Conservation (phyloP, 306 rosid species). For the Cyamopsis tetragonoloba region DNA sequence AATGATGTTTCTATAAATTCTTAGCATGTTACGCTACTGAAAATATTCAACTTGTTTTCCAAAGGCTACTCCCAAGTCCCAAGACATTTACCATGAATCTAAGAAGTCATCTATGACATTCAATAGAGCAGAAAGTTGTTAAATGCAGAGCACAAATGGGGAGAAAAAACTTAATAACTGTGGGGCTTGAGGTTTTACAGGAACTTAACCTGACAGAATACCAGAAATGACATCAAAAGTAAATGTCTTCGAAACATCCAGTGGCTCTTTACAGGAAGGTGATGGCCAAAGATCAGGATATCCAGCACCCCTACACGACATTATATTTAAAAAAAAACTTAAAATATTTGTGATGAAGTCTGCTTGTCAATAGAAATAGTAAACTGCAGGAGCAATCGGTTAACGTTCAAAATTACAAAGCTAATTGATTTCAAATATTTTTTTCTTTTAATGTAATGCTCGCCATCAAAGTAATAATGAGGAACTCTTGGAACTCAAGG, state of each 20-base stretch:
- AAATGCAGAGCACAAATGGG: slow-evolving; percentile 2
- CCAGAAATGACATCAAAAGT: slow-evolving; percentile 86
- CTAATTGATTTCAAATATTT: background rate
- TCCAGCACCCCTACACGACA: slow-evolving; percentile 79
- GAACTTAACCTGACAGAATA: slow-evolving; percentile 72
- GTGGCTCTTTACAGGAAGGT: slow-evolving; percentile 79
- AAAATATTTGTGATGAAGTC: background rate
- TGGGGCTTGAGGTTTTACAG: slow-evolving; percentile 10
- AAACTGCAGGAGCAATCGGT: background rate
- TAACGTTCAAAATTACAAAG: background rate
- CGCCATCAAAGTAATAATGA: background rate
- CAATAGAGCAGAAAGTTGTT: background rate
- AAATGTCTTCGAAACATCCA: slow-evolving; percentile 76
- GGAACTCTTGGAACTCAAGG: too few relatives aligned
- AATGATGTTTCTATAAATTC: background rate
- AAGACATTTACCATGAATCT: slow-evolving; percentile 5
- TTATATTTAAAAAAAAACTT: slow-evolving; percentile 6
- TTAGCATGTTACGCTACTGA: background rate
- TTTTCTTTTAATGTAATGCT: background rate
- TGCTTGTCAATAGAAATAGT: background rate
- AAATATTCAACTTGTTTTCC: background rate
- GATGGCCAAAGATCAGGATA: slow-evolving; percentile 98
- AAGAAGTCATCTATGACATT: background rate
- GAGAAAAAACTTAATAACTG: background rate
- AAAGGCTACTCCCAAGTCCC: background rate